Conservation (phyloP, 208 protist genomes). For the Crithidia brevicula region DNA sequence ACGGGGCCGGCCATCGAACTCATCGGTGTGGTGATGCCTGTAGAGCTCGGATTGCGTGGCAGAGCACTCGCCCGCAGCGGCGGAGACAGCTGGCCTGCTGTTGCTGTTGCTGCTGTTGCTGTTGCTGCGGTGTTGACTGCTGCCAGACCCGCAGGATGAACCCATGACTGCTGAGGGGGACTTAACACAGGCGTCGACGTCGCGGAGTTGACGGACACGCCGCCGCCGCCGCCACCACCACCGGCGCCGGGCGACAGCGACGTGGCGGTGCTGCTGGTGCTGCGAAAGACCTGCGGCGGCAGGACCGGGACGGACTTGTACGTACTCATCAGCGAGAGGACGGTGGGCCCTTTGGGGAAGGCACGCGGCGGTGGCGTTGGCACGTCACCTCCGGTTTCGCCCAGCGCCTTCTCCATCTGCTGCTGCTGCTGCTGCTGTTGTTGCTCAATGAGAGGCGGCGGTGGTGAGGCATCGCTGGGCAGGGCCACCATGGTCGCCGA, state of each 20-base stretch:
- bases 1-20: not conserved
- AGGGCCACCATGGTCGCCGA: not conserved
- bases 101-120: not conserved
- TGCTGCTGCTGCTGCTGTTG: not conserved
- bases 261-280: conserved; percentile 1
- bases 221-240: not conserved
- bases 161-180: conserved; percentile 11
- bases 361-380: too few relatives aligned
- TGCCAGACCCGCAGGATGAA: too few relatives aligned
- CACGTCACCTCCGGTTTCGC: too few relatives aligned
- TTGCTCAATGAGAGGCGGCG: too few relatives aligned
- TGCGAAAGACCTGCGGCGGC: conserved; percentile 16
- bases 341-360: not conserved
- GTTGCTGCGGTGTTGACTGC: too few relatives aligned
- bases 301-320: conserved; percentile 6
- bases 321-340: not conserved
- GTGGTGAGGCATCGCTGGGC: not conserved
- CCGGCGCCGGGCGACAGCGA: not conserved
- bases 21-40: not conserved
- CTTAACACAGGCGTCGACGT: conserved; percentile 4
- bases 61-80: not conserved
- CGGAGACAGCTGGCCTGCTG: not conserved
- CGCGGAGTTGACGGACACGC: not conserved
- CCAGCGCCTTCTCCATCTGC: too few relatives aligned
- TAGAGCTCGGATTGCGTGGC: not conserved